Conservation (phyloP, 805 yeast genomes). For the Ogataea kodamae region DNA sequence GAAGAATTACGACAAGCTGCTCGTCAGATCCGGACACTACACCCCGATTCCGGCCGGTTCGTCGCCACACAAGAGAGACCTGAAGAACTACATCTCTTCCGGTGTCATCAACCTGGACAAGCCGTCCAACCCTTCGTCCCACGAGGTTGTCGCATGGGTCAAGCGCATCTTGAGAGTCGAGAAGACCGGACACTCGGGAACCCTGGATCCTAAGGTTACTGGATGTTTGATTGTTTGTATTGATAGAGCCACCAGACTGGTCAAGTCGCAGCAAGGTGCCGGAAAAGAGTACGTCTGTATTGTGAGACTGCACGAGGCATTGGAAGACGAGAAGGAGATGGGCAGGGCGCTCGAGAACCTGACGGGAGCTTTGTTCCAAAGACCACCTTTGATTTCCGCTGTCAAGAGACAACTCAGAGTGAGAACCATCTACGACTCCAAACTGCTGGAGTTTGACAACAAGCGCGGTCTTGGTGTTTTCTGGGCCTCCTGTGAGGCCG, state of each 20-base stretch:
- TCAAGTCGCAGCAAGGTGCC: conserved; percentile 98
- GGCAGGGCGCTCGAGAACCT: conserved; percentile 85
- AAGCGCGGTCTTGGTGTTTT: conserved; percentile 96
- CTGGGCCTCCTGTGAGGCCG: conserved; percentile 99
- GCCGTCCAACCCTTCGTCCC: conserved; percentile 97
- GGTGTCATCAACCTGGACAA: conserved; percentile 98
- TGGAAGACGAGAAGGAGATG: conserved; percentile 83
- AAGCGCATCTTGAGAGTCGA: conserved; percentile 93
- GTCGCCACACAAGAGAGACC: conserved; percentile 91
- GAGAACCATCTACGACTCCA: conserved; percentile 95
- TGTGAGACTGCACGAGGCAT: conserved; percentile 89
- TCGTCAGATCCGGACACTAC: conserved; percentile 95
- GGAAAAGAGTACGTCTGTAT: conserved; percentile 99
- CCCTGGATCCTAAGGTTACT: conserved; percentile 94
- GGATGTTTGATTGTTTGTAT: conserved; percentile 98
- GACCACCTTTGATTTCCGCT: conserved; percentile 98
- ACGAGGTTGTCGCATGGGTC: conserved; percentile 99
- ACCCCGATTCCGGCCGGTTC: conserved; percentile 97
- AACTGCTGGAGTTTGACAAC: conserved; percentile 92
- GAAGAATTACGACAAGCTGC: conserved; percentile 88
- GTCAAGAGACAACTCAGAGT: conserved; percentile 99
- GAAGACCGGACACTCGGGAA: conserved; percentile 99
- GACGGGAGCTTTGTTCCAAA: conserved; percentile 98
- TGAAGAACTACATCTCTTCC: conserved; percentile 82
- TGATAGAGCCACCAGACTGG: conserved; percentile 96